phyloP scores from a whole-genome alignment of 2,329 filamentous ascomycete species.

The Zasmidium angulare region DNA sequence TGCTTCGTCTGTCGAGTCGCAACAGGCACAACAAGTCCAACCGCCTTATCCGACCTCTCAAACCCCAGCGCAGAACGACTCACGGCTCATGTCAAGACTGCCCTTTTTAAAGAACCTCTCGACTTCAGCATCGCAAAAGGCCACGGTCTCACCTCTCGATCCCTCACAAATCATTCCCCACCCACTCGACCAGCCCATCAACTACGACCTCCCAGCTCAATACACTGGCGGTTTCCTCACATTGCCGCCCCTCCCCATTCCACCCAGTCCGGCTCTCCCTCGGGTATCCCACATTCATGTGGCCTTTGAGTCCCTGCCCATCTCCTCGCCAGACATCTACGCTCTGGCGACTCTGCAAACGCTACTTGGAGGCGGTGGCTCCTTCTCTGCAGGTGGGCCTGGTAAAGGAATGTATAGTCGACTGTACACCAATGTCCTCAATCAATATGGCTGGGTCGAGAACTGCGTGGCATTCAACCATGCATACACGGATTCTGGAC shows the following conservation, averaged over 20 bases:
- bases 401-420: constrained; percentile 99
- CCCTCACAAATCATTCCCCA: constrained; percentile 44
- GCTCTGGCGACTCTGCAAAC: constrained; percentile 93
- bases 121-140: constrained; percentile 65
- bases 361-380: constrained; percentile 90
- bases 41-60: constrained; percentile 32
- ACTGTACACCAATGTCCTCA: constrained; percentile 95
- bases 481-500: constrained; percentile 90
- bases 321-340: constrained; percentile 90
- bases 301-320: constrained; percentile 90
- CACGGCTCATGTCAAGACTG: constrained; percentile 74
- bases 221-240: constrained; percentile 95
- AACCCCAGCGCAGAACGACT: constrained; percentile 52
- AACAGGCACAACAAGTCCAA: constrained; percentile 30
- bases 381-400: constrained; percentile 92
- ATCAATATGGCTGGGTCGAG: constrained; percentile 97
- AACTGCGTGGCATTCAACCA: constrained; percentile 96
- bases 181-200: constrained; percentile 48
- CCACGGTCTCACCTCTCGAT: constrained; percentile 57
- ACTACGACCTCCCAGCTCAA: constrained; percentile 66
- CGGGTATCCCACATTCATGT: constrained; percentile 90
- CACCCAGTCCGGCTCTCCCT: constrained; percentile 73
- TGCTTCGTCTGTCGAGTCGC: constrained; percentile 15
- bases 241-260: constrained; percentile 76
- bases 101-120: constrained; percentile 90